A percentile compares a stretch with the other conserved stretches of the same genome.
These are phyloP conservation scores for Jacaranda copaia DNA, from an alignment of 257 asterid species.

Conservation along the genomic window DNA sequence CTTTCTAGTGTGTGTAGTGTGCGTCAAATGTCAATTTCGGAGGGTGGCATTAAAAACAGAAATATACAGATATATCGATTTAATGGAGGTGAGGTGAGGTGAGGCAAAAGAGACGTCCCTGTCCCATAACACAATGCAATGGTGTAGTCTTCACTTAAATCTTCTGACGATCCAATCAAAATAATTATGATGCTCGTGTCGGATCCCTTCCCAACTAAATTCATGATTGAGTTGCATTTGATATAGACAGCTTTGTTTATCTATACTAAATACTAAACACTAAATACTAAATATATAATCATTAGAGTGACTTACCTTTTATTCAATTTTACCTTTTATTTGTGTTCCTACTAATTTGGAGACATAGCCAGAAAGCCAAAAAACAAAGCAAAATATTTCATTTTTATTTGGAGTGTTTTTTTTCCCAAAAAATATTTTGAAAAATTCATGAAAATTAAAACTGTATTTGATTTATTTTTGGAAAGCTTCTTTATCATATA, in stretches of 20 bases:
- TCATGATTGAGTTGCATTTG: background rate
- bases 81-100: background rate
- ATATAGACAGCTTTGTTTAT: background rate
- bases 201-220: background rate
- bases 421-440: too few species aligned
- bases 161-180: background rate
- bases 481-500: too few species aligned
- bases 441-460: too few species aligned
- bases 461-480: too few species aligned
- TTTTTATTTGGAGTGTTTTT: too few species aligned
- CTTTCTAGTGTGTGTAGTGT: background rate
- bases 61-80: background rate
- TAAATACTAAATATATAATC: too few species aligned
- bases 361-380: too few species aligned
- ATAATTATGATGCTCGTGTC: background rate
- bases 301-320: background rate
- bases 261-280: background rate
- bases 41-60: background rate
- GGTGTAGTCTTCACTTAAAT: background rate
- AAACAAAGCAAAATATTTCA: too few species aligned
- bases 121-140: background rate
- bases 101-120: background rate
- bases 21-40: background rate
- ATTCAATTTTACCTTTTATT: background rate
- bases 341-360: background rate